These are phyloP conservation scores for Pezicula carpinea DNA, from an alignment of 2,329 filamentous ascomycete species.

Conservation along the genomic window DNA sequence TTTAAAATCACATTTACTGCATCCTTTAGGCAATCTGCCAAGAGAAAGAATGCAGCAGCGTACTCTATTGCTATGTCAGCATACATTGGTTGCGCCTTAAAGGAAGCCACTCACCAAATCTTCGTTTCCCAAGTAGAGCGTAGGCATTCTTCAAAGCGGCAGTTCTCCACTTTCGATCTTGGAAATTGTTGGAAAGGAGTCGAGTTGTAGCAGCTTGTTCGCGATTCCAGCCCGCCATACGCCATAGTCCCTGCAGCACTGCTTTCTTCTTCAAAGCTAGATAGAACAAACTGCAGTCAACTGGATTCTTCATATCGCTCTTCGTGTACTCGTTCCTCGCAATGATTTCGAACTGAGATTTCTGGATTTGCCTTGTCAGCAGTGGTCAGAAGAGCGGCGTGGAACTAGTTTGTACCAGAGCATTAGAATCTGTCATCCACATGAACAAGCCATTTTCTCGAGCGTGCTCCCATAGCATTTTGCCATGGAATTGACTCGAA, in stretches of 20 bases:
- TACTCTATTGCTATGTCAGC: conserved; percentile 56
- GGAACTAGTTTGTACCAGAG: conserved; percentile 57
- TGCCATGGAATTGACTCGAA: conserved; percentile 71
- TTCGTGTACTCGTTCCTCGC: conserved; percentile 92
- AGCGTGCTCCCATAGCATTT: conserved; percentile 79
- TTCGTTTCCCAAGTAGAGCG: conserved; percentile 81
- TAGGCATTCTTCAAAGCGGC: conserved; percentile 95
- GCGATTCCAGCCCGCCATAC: conserved; percentile 84
- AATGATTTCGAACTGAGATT: conserved; percentile 79
- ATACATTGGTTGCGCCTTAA: neutral
- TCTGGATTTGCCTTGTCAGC: conserved; percentile 37
- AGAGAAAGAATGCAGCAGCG: conserved; percentile 89
- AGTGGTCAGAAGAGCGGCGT: neutral
- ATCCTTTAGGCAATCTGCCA: conserved; percentile 80
- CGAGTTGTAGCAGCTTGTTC: conserved; percentile 79
- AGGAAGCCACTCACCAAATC: conserved; percentile 61
- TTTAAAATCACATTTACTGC: conserved; percentile 83
- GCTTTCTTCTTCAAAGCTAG: conserved; percentile 87
- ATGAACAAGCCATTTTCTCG: conserved; percentile 87
- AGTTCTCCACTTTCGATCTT: conserved; percentile 80
- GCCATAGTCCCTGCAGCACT: conserved; percentile 86
- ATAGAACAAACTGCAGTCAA: conserved; percentile 89
- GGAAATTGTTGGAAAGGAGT: conserved; percentile 86
- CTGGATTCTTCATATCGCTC: conserved; percentile 79
- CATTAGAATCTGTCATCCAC: conserved; percentile 77